Evolutionary conservation across 345 rosid genomes (phyloP), one percentile per base, ranked within the genome.

Genomic region (Acer negundo): DNA sequence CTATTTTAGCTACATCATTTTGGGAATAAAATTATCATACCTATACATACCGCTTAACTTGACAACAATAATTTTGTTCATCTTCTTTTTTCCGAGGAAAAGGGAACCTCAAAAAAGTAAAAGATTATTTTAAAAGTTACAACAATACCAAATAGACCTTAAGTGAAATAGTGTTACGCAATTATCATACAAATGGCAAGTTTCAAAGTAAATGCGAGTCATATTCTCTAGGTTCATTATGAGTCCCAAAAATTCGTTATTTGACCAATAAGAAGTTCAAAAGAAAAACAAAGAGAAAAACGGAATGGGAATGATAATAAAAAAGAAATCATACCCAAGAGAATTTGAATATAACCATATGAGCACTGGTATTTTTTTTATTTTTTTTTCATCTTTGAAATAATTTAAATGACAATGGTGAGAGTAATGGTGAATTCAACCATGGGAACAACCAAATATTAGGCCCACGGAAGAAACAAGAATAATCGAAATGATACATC

Each of bases 391-490:
- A 16, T 16, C 8, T 59, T 72, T 17, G 5, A 22, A 16, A 12
- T 42, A 59, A 72, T 28, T 16, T 73, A 2, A 22, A 31, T 9
- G 13, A 53, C 16, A 23, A 8, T 12, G 22, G 28, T n/a, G n/a
- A 42, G 46, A 42, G 46, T 42, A 42, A 15, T 42, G 67, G 38
- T 42, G 56, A 59, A 59, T 16, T 59, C 38, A 59, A 55, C 7
- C 74, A 22, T 17, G 63, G 46, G n/a, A 38, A 62, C 46, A 15
- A 13, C 74, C 46, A 71, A 62, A 55, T 53, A 51, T 51, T 31
- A 19, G 10, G 26, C 44, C 38, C 44, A 16, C 1, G 8, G 8
- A 26, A 26, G 47, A 4, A 19, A 19, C 64, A 19, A 53, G 1
- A 26, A 53, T n/a, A 17, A 8, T 35, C 46, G 2, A 28, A 40